A percentile compares a stretch with the other conserved stretches of the same genome.
phyloP scores from a whole-genome alignment of 768 basidiomycete species.

The Lactarius psammicola region DNA sequence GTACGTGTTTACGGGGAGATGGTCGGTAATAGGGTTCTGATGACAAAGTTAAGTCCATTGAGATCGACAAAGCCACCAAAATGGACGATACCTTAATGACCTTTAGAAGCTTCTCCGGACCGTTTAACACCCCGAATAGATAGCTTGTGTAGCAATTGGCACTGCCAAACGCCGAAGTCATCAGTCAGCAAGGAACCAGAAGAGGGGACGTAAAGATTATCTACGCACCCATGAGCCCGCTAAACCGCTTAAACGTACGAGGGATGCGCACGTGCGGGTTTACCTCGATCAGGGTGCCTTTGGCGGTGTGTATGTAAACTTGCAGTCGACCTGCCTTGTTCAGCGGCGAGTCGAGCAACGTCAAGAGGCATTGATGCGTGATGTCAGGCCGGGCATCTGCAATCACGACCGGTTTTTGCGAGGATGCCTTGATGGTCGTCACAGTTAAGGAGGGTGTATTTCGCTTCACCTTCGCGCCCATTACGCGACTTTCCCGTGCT shows the following conservation, averaged over 20 bases:
- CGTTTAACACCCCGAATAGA: conserved; percentile 95
- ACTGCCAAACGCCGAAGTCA: conserved; percentile 47
- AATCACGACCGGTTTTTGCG: conserved; percentile 95
- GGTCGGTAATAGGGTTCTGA: conserved; percentile 92
- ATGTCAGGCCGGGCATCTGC: conserved; percentile 99
- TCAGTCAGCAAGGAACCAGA: conserved; percentile 6
- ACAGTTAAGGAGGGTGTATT: conserved; percentile 96
- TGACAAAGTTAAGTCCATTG: conserved; percentile 15
- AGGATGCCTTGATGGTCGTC: conserved; percentile 99
- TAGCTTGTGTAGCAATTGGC: conserved; percentile 93
- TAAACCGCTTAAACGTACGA: conserved; percentile 97
- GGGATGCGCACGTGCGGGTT: conserved; percentile 98
- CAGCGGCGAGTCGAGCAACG: conserved; percentile 92
- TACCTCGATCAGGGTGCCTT: conserved; percentile 95
- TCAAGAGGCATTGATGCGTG: conserved; percentile 98
- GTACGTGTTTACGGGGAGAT: conserved; percentile 92
- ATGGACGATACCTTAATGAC: conserved; percentile 75
- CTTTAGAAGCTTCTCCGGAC: conserved; percentile 94
- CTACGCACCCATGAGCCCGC: conserved; percentile 96
- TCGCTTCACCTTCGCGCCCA: conserved; percentile 70
- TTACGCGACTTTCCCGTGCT: conserved; percentile 53
- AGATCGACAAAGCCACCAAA: conserved; percentile 3
- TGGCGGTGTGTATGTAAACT: conserved; percentile 97
- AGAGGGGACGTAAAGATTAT: background rate
- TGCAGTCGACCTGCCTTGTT: conserved; percentile 97